Evolutionary conservation across 2,329 filamentous ascomycete species (phyloP).

Genomic region (Fusarium stilboides): DNA sequence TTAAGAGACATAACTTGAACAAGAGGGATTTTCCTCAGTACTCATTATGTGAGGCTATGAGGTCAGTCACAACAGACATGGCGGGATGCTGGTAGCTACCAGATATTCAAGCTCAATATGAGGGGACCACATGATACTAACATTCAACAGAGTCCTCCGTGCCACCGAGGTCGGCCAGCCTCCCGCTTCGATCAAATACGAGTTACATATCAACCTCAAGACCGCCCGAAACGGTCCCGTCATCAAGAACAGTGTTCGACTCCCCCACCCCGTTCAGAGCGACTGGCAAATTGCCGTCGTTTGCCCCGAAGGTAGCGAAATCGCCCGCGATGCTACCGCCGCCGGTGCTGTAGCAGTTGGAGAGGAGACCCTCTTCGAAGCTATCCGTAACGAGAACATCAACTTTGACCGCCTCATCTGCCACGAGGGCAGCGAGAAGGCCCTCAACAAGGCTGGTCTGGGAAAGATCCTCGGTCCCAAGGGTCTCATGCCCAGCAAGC

Average conservation of each 20-base stretch:
- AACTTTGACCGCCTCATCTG: constrained; percentile 93
- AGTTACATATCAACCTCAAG: constrained; percentile 85
- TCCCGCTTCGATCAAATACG: constrained; percentile 85
- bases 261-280: constrained; percentile 91
- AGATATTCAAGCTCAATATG: not conserved
- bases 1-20: constrained; percentile 76
- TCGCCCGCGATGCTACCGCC: constrained; percentile 79
- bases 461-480: constrained; percentile 88
- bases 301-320: constrained; percentile 83
- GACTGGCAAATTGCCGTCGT: constrained; percentile 93
- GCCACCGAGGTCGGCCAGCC: constrained; percentile 91
- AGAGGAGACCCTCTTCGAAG: constrained; percentile 87
- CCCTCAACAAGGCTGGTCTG: constrained; percentile 84
- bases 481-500: constrained; percentile 92
- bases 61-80: constrained; percentile 66
- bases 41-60: constrained; percentile 91
- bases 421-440: constrained; percentile 82
- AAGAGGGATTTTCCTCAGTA: constrained; percentile 77
- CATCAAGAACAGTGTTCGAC: constrained; percentile 87
- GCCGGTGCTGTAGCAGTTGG: constrained; percentile 89
- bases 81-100: not conserved
- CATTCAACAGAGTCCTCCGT: constrained; percentile 80
- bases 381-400: constrained; percentile 80
- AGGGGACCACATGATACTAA: constrained; percentile 17
- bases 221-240: constrained; percentile 89